Evolutionary conservation across 2,329 filamentous ascomycete genomes (phyloP).

Genomic region (Hypoxylon sp.): DNA sequence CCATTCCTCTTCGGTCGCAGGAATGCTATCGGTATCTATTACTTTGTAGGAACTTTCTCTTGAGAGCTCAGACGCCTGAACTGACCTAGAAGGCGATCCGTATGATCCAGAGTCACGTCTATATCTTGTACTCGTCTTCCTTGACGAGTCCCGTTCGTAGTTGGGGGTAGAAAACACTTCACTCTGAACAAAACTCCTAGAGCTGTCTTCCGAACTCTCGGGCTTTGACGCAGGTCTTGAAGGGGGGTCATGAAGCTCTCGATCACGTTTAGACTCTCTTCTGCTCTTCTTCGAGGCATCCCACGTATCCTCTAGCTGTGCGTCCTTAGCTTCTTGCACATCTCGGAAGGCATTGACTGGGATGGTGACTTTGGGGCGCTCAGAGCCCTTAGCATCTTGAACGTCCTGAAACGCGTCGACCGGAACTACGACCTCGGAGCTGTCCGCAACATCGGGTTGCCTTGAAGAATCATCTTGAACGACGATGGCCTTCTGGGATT

Average conservation of each 20-base stretch:
- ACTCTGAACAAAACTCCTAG: constrained; percentile 2
- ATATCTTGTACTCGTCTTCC: constrained; percentile 23
- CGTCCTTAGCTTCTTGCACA: constrained; percentile 27
- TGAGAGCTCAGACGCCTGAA: constrained; percentile 39
- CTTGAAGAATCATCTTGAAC: constrained; percentile 45
- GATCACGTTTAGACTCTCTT: constrained; percentile 24
- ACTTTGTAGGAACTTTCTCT: constrained; percentile 42
- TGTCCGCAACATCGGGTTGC: constrained; percentile 36
- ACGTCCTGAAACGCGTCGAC: constrained; percentile 36
- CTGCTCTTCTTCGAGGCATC: constrained; percentile 31
- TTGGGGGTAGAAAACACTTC: constrained; percentile 21
- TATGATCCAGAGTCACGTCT: constrained; percentile 20
- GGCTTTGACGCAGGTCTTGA: constrained; percentile 17
- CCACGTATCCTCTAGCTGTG: constrained; percentile 27
- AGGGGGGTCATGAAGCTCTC: constrained; percentile 22
- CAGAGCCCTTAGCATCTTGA: constrained; percentile 27
- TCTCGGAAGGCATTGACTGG: constrained; percentile 38
- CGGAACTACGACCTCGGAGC: constrained; percentile 33
- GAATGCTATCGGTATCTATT: constrained; percentile 31
- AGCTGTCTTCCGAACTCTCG: background rate
- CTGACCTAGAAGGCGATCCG: constrained; percentile 30
- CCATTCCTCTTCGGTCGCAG: constrained; percentile 43
- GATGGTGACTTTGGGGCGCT: constrained; percentile 34
- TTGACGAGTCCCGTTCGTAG: constrained; percentile 20
- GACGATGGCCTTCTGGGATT: constrained; percentile 49